Conservation (phyloP, 768 basidiomycete genomes). For the Auricularia sp. region DNA sequence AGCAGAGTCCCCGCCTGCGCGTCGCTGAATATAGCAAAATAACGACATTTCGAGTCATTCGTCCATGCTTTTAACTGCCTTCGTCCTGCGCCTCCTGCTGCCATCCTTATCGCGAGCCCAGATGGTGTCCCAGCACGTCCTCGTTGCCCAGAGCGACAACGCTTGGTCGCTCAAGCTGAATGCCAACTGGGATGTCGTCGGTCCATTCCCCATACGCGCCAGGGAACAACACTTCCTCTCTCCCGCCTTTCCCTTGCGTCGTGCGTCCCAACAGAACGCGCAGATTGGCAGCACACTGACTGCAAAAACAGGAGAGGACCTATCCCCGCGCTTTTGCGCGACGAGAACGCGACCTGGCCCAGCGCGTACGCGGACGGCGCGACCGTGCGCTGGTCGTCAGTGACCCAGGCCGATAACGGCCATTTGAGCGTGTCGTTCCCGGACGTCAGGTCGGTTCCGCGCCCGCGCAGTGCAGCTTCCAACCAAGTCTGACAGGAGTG, state of each 20-base stretch:
- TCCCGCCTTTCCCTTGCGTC: conserved; percentile 59
- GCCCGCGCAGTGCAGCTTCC: not conserved
- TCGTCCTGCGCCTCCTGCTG: too few species aligned
- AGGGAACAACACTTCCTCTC: conserved; percentile 77
- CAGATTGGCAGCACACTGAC: not conserved
- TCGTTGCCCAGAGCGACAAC: not conserved
- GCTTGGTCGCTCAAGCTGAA: not conserved
- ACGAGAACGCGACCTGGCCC: conserved; percentile 36
- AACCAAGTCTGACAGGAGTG: not conserved
- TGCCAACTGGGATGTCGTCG: conserved; percentile 35
- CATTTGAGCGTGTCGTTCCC: conserved; percentile 55
- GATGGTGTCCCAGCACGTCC: not conserved
- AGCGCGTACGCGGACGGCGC: conserved; percentile 63
- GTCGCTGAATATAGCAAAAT: too few species aligned
- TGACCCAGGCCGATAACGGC: conserved; percentile 32
- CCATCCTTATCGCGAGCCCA: not conserved
- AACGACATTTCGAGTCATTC: too few species aligned
- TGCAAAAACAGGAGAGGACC: conserved; percentile 19
- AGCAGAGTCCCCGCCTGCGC: too few species aligned
- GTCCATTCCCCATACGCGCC: conserved; percentile 76
- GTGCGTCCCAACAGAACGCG: conserved; percentile 27
- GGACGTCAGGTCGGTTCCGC: conserved; percentile 37
- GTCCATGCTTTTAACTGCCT: too few species aligned
- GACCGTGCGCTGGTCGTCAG: conserved; percentile 45
- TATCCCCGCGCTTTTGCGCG: conserved; percentile 39